Base-by-base conservation (phyloP, 768 basidiomycete genomes). In the Kwoniella dendrophila region DNA sequence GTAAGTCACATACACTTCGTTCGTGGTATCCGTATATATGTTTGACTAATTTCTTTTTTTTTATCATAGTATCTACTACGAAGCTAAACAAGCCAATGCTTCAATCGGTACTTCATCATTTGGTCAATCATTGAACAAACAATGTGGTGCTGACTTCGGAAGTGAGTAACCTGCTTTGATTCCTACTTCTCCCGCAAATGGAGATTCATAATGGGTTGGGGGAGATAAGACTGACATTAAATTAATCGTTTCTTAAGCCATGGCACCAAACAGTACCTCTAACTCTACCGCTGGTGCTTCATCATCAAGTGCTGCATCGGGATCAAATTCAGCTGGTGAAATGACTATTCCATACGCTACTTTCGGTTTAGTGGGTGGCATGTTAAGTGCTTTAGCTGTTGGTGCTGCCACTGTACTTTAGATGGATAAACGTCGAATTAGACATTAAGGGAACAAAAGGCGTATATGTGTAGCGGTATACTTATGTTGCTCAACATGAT, bases 71-170 rank as follows among this genome's bases (percentile, higher is more conserved):
- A 72, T 78, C 64, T 78, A 77, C 69, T 53, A 68, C 30, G 59
- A 74, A 33, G 71, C 64, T 22, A 36, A 67, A 6, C 32, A 66
- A 40, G 72, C 68, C 57, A 74, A 75, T 45, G 51, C 71, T 2
- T 59, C 70, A 1, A 60, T 75, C 40, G 65, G 66, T 8, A 52
- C 27, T 45, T 47, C 66, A 18, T 59, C 74, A 8, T 34, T 73
- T 22, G 77, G 67, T 6, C 41, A 65, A 43, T 59, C 71, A 26
- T 47, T 78, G 54, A 67, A 50, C 18, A 51, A 63, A 18, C 60
- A 69, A 41, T 78, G 77, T 62, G 75, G 75, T 20, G 22, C 69
- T 5, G 44, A 53, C 47, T 77, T 77, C 38, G 68, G 68, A 16
- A 36, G 74, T 78, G 56, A 62, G 74, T 73, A 12, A 14, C 8